Evolutionary conservation across 164 flowering plant species (phyloP), one percentile per base, ranked within the genome.

Genomic region (Platanus orientalis): DNA sequence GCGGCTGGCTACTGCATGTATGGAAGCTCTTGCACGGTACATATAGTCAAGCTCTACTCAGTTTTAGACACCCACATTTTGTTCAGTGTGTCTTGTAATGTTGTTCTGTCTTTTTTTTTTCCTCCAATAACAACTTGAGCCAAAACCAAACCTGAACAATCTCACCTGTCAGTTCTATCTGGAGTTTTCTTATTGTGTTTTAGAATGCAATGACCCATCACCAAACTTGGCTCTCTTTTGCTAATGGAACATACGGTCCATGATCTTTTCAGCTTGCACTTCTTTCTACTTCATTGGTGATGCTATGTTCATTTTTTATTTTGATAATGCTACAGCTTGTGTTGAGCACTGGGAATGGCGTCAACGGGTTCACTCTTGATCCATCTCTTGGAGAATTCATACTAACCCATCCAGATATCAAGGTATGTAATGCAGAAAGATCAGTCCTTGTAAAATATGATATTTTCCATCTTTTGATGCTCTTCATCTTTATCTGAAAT

Each of bases 1-100:
- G 99, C 99, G 32, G 99, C 99, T 72, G 99, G 99, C 29, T 95
- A 95, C 67, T 95, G 99, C 81, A 88, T 95, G 99, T 95, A 95
- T 71, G 99, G 99, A 66, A 95, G 97, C 76, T 95, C 97, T 63
- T 95, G 99, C 89, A 86, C 77, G 88, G 96, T 88, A 88, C 54
- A 57, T 21, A 55, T 34, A 26, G 30, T 45, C 21, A 24, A 20
- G 54, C 54, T 63, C 25, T 7, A 54, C n/a, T 27, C n/a, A 53
- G 60, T n/a, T 19, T 24, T 55, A 61, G 26, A 21, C 20, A 2
- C 1, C 23, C 20, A 25, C 11, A 4, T 24, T 40, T 47, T n/a
- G 0, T 56, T 57, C 6, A 24, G 7, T 6, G 7, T 14, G 30
- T 40, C 25, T 28, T 20, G 6, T 6, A 47, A 7, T 34, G 27